Base-by-base conservation (phyloP, 2,329 filamentous ascomycete species). In the Colletotrichum karsti region DNA sequence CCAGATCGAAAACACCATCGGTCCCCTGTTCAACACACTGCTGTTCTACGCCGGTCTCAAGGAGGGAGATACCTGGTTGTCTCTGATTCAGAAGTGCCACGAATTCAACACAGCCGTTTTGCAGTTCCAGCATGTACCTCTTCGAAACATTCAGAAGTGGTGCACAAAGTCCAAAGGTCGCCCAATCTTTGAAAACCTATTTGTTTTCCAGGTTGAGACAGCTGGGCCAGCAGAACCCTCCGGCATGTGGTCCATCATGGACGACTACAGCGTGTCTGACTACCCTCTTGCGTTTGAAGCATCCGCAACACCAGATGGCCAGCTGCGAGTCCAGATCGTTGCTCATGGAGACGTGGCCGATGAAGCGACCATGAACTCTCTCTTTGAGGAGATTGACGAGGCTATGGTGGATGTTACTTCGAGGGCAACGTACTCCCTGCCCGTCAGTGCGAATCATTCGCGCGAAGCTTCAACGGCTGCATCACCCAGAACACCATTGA, bases 1-100 rank as follows among this genome's bases (percentile, higher is more conserved):
- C 7, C 83, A 84, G 2, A 86, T 90, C 2, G 91, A 94, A 51
- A 75, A 84, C 22, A 88, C 93, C 1, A 87, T 96, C 44, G 95
- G 95, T 0, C 95, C 95, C 0, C 81, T 98, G 20, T 97, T 98
- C 85, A 98, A 98, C 75, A 97, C 94, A 0, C 82, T 98, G 1
- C 94, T 95, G 0, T 94, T 92, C 75, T 85, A 88, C 61, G 79
- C 90, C 35, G 75, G 80, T 6, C 71, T 86, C 13, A 69, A 79
- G 7, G 70, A 77, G 1, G 74, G 78, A 0, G 81, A 85, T 5
- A 88, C 84, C 0, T 94, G 92, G 89, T 76, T 80, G 1, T 83
- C 87, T 0, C 77, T 94, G 1, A 82, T 94, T 22, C 82, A 80
- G 15, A 80, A 82, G 56, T 93, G 92, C 69, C 93, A 97, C 73